Conservation (phyloP, 2,329 filamentous ascomycete genomes). For the Pseudogymnoascus sp. region DNA sequence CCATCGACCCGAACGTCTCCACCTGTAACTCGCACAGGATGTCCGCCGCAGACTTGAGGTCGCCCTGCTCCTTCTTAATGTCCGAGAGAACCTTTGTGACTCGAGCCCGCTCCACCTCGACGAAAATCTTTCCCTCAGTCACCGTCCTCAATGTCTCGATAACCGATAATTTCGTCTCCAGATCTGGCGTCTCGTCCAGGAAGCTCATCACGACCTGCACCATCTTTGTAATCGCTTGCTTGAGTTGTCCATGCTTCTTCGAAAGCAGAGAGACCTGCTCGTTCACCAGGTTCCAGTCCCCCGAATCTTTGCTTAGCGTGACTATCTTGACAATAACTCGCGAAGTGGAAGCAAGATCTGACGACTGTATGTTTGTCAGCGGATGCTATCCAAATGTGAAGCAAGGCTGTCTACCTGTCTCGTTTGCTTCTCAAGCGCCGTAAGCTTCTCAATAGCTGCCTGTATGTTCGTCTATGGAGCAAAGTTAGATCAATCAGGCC, state of each 20-base stretch:
- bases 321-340: constrained; percentile 80
- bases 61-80: constrained; percentile 94
- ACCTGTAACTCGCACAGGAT: constrained; percentile 96
- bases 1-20: constrained; percentile 98
- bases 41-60: constrained; percentile 81
- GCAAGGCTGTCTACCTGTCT: constrained; percentile 60
- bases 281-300: constrained; percentile 90
- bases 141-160: constrained; percentile 95
- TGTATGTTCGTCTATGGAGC: constrained; percentile 60
- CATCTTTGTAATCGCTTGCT: constrained; percentile 98
- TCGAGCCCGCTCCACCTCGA: constrained; percentile 94
- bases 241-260: constrained; percentile 99
- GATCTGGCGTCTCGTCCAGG: constrained; percentile 72
- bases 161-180: constrained; percentile 82
- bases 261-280: constrained; percentile 93
- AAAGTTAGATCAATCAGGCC: constrained; percentile 17
- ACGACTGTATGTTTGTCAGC: constrained; percentile 52
- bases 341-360: constrained; percentile 91
- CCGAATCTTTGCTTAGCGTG: constrained; percentile 85
- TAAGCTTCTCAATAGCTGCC: constrained; percentile 87
- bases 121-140: constrained; percentile 99
- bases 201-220: constrained; percentile 93
- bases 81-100: constrained; percentile 91
- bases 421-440: constrained; percentile 88
- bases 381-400: not conserved